phyloP scores from a whole-genome alignment of 2,329 filamentous ascomycete species.

The Verticillium longisporum region DNA sequence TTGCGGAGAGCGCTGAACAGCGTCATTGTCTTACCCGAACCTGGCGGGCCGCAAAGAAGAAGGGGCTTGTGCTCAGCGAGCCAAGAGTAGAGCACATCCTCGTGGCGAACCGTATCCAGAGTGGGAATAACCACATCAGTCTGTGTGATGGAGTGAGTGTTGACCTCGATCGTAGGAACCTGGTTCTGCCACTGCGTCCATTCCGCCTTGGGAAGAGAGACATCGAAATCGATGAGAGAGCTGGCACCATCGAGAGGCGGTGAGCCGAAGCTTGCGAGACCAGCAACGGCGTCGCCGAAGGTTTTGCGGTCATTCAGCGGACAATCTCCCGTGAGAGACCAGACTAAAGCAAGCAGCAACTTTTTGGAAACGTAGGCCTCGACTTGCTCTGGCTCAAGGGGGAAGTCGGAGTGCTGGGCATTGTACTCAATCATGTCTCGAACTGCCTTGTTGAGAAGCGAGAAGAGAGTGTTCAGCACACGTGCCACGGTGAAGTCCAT shows the following conservation, averaged over 20 bases:
- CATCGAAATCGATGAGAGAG: slow-evolving; percentile 94
- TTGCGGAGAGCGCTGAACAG: slow-evolving; percentile 96
- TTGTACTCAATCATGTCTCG: slow-evolving; percentile 95
- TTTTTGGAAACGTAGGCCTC: slow-evolving; percentile 92
- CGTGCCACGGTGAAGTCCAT: slow-evolving; percentile 96
- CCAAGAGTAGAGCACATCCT: slow-evolving; percentile 99
- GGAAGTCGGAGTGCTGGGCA: slow-evolving; percentile 87
- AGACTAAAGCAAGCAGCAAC: slow-evolving; percentile 83
- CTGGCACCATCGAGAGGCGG: slow-evolving; percentile 70
- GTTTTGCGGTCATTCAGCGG: slow-evolving; percentile 78
- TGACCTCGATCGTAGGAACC: slow-evolving; percentile 91
- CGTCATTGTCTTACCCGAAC: slow-evolving; percentile 99
- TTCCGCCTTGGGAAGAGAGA: slow-evolving; percentile 75
- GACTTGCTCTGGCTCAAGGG: slow-evolving; percentile 81
- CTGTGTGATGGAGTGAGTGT: slow-evolving; percentile 95
- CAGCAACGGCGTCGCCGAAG: slow-evolving; percentile 80
- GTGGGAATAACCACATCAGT: slow-evolving; percentile 99
- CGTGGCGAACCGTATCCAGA: slow-evolving; percentile 91
- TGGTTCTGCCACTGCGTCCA: slow-evolving; percentile 94
- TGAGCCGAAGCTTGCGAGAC: slow-evolving; percentile 78
- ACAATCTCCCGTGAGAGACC: slow-evolving; percentile 94
- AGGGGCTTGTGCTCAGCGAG: slow-evolving; percentile 97
- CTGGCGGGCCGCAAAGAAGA: slow-evolving; percentile 90
- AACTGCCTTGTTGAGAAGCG: slow-evolving; percentile 87
- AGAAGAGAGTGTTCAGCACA: slow-evolving; percentile 89